These are phyloP conservation scores for Candida berthetii DNA, from an alignment of 805 yeast species.

Conservation along the genomic window DNA sequence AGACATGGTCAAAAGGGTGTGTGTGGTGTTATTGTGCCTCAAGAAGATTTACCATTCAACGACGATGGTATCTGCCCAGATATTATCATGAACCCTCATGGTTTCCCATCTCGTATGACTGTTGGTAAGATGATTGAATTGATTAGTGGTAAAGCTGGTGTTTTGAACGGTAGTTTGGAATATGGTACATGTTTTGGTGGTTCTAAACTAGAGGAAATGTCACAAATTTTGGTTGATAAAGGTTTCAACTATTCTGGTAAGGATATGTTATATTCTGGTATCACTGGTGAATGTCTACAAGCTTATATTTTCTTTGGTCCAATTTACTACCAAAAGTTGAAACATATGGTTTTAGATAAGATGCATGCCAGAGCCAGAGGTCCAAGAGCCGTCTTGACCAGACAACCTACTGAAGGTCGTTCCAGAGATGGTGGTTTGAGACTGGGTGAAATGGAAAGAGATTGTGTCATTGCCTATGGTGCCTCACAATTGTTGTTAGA, in stretches of 20 bases:
- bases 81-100: slow-evolving; percentile 98
- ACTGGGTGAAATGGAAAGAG: slow-evolving; percentile 99
- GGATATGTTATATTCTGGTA: slow-evolving; percentile 95
- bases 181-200: slow-evolving; percentile 99
- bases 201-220: slow-evolving; percentile 93
- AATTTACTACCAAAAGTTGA: slow-evolving; percentile 93
- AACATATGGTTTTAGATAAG: slow-evolving; percentile 98
- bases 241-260: slow-evolving; percentile 96
- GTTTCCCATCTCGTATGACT: slow-evolving; percentile 99
- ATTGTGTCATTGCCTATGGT: slow-evolving; percentile 98
- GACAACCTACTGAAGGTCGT: slow-evolving; percentile 99
- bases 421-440: slow-evolving; percentile 98
- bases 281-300: slow-evolving; percentile 94
- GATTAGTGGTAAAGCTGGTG: slow-evolving; percentile 97
- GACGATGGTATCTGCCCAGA: slow-evolving; percentile 92
- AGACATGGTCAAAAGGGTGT: slow-evolving; percentile 99
- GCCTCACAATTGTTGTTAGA: slow-evolving; percentile 93
- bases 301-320: slow-evolving; percentile 99
- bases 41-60: slow-evolving; percentile 93
- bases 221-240: slow-evolving; percentile 78
- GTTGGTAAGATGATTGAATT: slow-evolving; percentile 98
- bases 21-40: slow-evolving; percentile 96
- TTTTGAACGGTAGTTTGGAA: slow-evolving; percentile 81
- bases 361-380: slow-evolving; percentile 99
- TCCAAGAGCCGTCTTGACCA: slow-evolving; percentile 94